Evolutionary conservation across 805 yeast species (phyloP).

Genomic region (Lipomyces yamanashiensis): DNA sequence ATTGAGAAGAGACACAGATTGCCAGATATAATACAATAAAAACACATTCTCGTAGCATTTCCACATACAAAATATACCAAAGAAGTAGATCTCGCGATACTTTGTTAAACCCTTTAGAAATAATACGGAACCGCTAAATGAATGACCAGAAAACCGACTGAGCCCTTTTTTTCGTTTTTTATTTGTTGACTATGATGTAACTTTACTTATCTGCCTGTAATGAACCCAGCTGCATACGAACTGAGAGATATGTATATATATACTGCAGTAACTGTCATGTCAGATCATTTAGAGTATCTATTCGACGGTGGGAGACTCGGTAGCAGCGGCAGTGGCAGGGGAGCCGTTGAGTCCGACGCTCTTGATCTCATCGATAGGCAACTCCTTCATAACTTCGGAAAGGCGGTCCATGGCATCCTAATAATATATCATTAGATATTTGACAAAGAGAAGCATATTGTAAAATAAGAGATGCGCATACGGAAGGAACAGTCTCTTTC

Average conservation of each 20-base stretch:
- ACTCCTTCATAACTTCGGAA: constrained; percentile 19
- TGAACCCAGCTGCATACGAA: no score
- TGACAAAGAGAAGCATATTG: background rate
- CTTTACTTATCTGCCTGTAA: no score
- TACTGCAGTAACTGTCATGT: background rate
- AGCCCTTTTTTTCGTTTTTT: no score
- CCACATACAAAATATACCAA: no score
- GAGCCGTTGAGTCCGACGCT: constrained; percentile 3
- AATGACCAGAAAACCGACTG: no score
- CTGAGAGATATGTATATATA: background rate
- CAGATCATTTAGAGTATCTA: background rate
- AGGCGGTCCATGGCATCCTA: constrained; percentile 26
- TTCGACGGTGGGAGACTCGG: constrained; percentile 20
- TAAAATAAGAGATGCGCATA: background rate
- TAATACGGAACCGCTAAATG: no score
- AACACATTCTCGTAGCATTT: background rate
- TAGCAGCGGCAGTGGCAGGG: constrained; percentile 3
- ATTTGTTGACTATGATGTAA: no score
- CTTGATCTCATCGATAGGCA: constrained; percentile 20
- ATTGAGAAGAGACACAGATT: background rate
- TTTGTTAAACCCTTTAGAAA: no score
- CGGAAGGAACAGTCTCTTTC: constrained; percentile 28
- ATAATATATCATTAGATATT: background rate
- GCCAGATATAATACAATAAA: background rate
- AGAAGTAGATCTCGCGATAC: no score